phyloP scores from a whole-genome alignment of 108 stramenopile genomes.

The Cyclotella sp. region DNA sequence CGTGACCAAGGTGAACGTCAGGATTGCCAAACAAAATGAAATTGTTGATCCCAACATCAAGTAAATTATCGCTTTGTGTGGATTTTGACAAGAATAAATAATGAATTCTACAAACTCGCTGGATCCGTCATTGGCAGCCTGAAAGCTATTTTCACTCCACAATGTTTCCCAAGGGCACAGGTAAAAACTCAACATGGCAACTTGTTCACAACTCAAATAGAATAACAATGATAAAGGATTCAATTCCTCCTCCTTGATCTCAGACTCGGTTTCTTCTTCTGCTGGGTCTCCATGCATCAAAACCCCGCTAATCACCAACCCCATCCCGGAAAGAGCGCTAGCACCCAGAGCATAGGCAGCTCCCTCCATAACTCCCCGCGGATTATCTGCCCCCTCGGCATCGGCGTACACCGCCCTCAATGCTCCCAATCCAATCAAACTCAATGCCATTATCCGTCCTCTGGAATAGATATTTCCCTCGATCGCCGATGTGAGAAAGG shows the following conservation, averaged over 20 bases:
- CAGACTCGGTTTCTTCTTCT: neutral
- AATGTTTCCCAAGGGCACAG: conserved; percentile 29
- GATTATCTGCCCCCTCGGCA: conserved; percentile 36
- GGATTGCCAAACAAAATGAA: conserved; percentile 22
- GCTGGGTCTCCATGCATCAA: conserved; percentile 22
- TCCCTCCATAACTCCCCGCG: conserved; percentile 16
- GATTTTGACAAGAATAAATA: conserved; percentile 21
- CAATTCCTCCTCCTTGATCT: conserved; percentile 17
- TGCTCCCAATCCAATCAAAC: conserved; percentile 30
- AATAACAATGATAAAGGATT: conserved; percentile 32
- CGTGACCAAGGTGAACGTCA: conserved; percentile 36
- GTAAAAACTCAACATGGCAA: conserved; percentile 31
- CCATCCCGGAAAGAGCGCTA: conserved; percentile 22
- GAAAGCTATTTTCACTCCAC: neutral
- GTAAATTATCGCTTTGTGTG: conserved; percentile 17
- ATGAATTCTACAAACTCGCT: conserved; percentile 17
- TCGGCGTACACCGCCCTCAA: conserved; percentile 33
- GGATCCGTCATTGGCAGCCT: conserved; percentile 4
- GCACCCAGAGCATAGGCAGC: conserved; percentile 33
- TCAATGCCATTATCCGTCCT: conserved; percentile 23
- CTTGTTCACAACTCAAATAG: conserved; percentile 37
- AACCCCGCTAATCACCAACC: conserved; percentile 36
- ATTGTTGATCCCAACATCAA: conserved; percentile 22
- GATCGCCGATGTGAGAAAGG: conserved; percentile 25
- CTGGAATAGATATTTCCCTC: conserved; percentile 22